Base-by-base conservation (phyloP, 495 filamentous ascomycete species). In the Hypoxylon lenormandii region DNA sequence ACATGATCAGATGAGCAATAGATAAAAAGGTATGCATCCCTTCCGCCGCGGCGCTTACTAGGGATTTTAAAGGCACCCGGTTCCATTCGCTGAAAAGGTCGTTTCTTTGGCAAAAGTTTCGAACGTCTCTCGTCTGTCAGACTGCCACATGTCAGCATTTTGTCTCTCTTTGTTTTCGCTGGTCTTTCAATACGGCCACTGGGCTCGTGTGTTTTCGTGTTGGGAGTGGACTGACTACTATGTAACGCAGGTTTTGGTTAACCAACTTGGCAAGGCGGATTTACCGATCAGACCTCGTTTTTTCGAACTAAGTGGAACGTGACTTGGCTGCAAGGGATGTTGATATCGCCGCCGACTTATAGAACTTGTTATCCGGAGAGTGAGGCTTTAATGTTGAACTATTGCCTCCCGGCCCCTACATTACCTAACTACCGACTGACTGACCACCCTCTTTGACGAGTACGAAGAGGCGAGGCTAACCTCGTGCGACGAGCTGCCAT, bases 201-300 rank as follows among this genome's bases (percentile, higher is more conserved):
- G 4, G 2, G 23, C 30, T 33, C 30, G 30, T 33, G 30, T 33
- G 21, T 15, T 46, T 56, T 64, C 66, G 48, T 70, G 60, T 64
- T 51, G 51, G 51, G 45, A 60, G 55, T 60, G 55, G 49, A 42
- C 54, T 38, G n/a, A n/a, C n/a, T n/a, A n/a, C 7, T 51, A 69
- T 65, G 66, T 61, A 56, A 70, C 64, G 66, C 60, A 37, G 66
- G 26, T 64, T 58, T 33, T 33, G 30, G 30, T 5, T 2, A 49
- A 55, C 64, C 60, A 55, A 69, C 60, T 69, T 64, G 66, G 55
- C 66, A 60, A n/a, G n/a, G n/a, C n/a, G n/a, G n/a, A n/a, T n/a
- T n/a, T n/a, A n/a, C n/a, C n/a, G n/a, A n/a, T n/a, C n/a, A n/a
- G n/a, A n/a, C n/a, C n/a, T n/a, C n/a, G n/a, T n/a, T n/a, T n/a